Conservation (phyloP, 768 basidiomycete species). For the Rhizopogon sp. region DNA sequence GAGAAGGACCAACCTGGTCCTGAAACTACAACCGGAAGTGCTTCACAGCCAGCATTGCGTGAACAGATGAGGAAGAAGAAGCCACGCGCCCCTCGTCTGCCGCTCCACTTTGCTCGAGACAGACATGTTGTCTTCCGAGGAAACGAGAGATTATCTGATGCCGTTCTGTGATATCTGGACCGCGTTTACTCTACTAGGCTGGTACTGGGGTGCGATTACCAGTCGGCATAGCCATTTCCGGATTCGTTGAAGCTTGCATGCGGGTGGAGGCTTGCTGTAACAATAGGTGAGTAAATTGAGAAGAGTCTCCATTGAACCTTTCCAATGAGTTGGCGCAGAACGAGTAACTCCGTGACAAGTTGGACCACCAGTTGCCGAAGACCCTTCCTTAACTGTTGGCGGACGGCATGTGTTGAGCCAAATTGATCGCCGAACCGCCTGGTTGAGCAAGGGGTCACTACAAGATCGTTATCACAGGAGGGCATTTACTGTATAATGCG, state of each 20-base stretch:
- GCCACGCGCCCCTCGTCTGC: conserved; percentile 30
- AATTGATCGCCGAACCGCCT: conserved; percentile 35
- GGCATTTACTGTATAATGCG: conserved; percentile 7
- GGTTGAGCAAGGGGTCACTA: conserved; percentile 36
- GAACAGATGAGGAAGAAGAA: conserved; percentile 12
- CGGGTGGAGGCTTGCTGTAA: too few relatives aligned
- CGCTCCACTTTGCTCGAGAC: conserved; percentile 59
- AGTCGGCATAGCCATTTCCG: too few relatives aligned
- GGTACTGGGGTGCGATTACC: too few relatives aligned
- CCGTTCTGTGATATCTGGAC: not conserved
- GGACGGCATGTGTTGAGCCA: conserved; percentile 34
- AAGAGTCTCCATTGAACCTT: too few relatives aligned
- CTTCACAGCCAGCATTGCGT: not conserved
- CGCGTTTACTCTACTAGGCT: not conserved
- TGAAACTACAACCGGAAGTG: not conserved
- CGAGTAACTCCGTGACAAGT: conserved; percentile 29
- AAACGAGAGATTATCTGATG: conserved; percentile 37
- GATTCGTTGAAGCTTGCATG: too few relatives aligned
- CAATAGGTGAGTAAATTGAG: too few relatives aligned
- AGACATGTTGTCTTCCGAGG: conserved; percentile 71
- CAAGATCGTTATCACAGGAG: conserved; percentile 32
- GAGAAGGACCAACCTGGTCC: not conserved
- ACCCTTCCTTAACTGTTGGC: conserved; percentile 40
- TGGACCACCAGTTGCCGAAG: conserved; percentile 35
- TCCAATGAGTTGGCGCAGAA: conserved; percentile 24